Percentiles rank a stretch among this genome's conserved stretches.
Evolutionary conservation across 2,329 filamentous ascomycete species (phyloP).

Genomic region (Fusarium guadeloupense): DNA sequence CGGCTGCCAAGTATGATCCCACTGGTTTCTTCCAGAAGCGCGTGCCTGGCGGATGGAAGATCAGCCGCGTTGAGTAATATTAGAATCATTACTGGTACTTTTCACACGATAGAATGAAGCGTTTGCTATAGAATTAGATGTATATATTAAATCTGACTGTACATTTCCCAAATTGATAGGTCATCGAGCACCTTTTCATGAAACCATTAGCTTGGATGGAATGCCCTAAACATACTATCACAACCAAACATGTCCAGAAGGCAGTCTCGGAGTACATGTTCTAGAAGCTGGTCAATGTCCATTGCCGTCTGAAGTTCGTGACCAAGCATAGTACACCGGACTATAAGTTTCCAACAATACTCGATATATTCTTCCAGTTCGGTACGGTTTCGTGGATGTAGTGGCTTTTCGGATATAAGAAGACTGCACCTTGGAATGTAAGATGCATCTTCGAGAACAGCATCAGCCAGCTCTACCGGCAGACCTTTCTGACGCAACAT

Average conservation of each 20-base stretch:
- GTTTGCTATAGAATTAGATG: background rate
- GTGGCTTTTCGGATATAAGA: background rate
- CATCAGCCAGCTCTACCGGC: background rate
- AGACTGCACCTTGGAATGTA: background rate
- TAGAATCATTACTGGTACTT: background rate
- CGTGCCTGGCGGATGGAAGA: background rate
- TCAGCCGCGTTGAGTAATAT: background rate
- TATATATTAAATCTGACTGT: background rate
- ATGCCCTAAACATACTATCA: accelerated
- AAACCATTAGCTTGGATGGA: background rate
- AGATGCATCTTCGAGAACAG: background rate
- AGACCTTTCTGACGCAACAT: background rate
- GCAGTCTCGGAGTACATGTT: no score
- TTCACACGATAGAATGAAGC: background rate
- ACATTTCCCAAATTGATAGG: no score
- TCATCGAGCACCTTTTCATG: no score
- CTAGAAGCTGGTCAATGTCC: background rate
- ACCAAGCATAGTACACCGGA: constrained; percentile 12
- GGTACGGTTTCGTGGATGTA: background rate
- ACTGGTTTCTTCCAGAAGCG: background rate
- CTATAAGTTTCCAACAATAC: constrained; percentile 19
- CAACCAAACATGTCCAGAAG: background rate
- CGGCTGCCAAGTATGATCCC: background rate
- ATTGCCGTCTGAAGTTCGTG: background rate
- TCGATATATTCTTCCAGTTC: constrained; percentile 6